Evolutionary conservation across 345 rosid species (phyloP).

Genomic region (Acer negundo): DNA sequence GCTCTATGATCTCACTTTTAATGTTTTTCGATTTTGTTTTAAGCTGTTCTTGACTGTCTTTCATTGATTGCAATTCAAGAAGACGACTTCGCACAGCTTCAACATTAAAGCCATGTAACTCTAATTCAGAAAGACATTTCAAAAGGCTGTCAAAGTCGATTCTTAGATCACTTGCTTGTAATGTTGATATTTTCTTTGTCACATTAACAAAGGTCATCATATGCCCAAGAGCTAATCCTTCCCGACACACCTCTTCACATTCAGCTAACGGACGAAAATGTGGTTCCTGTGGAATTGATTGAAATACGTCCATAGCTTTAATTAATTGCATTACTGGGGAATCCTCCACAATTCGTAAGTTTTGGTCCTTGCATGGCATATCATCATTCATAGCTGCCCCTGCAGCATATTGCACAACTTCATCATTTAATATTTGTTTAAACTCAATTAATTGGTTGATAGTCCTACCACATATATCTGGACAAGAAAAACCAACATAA

Average conservation of each 20-base stretch:
- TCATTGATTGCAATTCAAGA: slow-evolving; percentile 23
- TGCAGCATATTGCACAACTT: background rate
- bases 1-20: slow-evolving; percentile 14
- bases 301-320: slow-evolving; percentile 36
- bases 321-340: slow-evolving; percentile 27
- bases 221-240: slow-evolving; percentile 39
- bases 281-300: slow-evolving; percentile 34
- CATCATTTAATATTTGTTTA: background rate
- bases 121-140: slow-evolving; percentile 29
- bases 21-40: slow-evolving; percentile 12
- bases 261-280: slow-evolving; percentile 38
- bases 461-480: background rate
- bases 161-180: slow-evolving; percentile 21
- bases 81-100: slow-evolving; percentile 19
- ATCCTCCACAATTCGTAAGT: slow-evolving; percentile 23
- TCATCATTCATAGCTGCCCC: background rate
- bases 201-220: slow-evolving; percentile 39
- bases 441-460: background rate
- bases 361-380: background rate
- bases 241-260: slow-evolving; percentile 24
- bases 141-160: slow-evolving; percentile 16
- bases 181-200: slow-evolving; percentile 24
- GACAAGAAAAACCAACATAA: slow-evolving; percentile 5
- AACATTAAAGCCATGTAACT: slow-evolving; percentile 37
- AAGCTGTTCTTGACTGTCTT: slow-evolving; percentile 26